Base-by-base conservation (phyloP, 1,284 basidiomycete genomes). In the Moesziomyces parantarcticus region DNA sequence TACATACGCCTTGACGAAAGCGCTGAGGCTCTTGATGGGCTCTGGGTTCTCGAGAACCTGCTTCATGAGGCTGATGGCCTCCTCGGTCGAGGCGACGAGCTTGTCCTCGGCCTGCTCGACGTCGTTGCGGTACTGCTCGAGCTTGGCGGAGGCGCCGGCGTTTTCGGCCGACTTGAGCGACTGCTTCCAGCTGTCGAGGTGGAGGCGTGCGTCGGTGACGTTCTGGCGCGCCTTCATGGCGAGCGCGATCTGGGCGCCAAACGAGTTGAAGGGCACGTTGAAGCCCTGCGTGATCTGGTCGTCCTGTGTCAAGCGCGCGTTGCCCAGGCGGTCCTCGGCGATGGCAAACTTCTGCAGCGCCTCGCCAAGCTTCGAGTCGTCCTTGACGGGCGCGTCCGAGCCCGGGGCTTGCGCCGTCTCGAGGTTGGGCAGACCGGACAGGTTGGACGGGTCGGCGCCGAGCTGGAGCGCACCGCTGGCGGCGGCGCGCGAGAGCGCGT, bases 11-110 rank as follows among this genome's bases (percentile, higher is more conserved):
- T 97, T 97, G 83, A 91, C 89, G 57, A 99, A 90, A 80, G 93
- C 91, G 69, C 94, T 93, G 51, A 99, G 85, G 85, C 94, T 93
- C 88, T 93, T 94, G 83, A 98, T 86, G 1, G 96, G 93, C 86
- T 98, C 96, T 47, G 96, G 96, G 86, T 97, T 97, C 81, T 98
- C 95, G 44, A 98, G 88, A 14, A 98, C 95, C 42, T 92, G 91
- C 88, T 98, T 97, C 96, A 98, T 98, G 62, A 97, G 88, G 14
- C 92, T 93, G 83, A 99, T 98, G 1, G 96, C 96, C 40, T 96
- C 92, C 85, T 99, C 96, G 22, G 96, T 99, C 87, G 93, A 94
- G 84, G 94, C 93, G 16, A 98, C 95, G 48, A 98, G 89, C 70
- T 81, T 81, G 66, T 84, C 83, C 64, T 84, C 83, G 16, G 83